Conservation (phyloP, 345 rosid species). For the Rhodamnia argentea region DNA sequence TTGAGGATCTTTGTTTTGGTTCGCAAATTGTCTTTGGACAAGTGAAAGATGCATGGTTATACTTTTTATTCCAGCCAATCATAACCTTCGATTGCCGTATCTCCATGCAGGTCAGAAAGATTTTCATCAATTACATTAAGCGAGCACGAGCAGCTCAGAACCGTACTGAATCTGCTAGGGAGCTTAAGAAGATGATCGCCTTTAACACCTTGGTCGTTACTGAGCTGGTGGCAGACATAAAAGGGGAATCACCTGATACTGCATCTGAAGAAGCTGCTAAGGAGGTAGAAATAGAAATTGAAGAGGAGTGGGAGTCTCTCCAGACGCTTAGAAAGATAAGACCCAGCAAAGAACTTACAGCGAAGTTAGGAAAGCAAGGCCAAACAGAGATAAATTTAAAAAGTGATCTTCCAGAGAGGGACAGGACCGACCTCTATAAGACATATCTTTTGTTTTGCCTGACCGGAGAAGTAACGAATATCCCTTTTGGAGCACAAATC, state of each 20-base stretch:
- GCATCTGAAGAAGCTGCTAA: slow-evolving; percentile 35
- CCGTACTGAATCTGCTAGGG: slow-evolving; percentile 71
- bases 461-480: slow-evolving; percentile 64
- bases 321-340: slow-evolving; percentile 62
- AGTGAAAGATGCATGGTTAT: not conserved
- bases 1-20: not conserved
- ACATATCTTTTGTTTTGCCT: slow-evolving; percentile 73
- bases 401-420: slow-evolving; percentile 84
- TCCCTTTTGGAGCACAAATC: slow-evolving; percentile 77
- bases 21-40: not conserved
- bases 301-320: slow-evolving; percentile 70
- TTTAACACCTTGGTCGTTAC: slow-evolving; percentile 78
- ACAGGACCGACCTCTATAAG: slow-evolving; percentile 73
- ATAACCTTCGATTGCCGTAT: not conserved
- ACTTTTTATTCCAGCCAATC: not conserved
- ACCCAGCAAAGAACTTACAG: slow-evolving; percentile 51
- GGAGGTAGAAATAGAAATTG: slow-evolving; percentile 30
- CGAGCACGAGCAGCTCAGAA: slow-evolving; percentile 64
- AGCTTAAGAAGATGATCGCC: slow-evolving; percentile 78
- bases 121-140: slow-evolving; percentile 60
- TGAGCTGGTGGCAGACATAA: slow-evolving; percentile 68
- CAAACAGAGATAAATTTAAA: slow-evolving; percentile 89
- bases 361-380: slow-evolving; percentile 58
- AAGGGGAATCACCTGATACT: slow-evolving; percentile 64
- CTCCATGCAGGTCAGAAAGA: slow-evolving; percentile 45